Conservation (phyloP, 208 protist species). For the Borovskyia barvae region DNA sequence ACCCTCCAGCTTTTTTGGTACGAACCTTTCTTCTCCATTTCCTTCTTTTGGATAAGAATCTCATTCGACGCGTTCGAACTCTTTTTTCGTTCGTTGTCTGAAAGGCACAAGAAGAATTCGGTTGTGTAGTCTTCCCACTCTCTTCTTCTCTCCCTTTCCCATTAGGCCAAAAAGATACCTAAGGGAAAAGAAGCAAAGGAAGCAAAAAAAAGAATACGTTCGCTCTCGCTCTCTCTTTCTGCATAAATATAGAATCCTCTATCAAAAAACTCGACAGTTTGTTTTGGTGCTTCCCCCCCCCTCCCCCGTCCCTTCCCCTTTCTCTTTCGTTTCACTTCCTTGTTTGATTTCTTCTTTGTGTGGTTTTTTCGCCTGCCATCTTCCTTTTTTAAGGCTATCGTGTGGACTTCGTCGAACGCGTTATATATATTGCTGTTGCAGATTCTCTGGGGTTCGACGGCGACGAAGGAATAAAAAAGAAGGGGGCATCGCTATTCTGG, state of each 20-base stretch:
- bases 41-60: no score
- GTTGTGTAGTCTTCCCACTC: background rate
- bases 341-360: conserved; percentile 2
- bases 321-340: background rate
- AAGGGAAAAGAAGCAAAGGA: background rate
- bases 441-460: no score
- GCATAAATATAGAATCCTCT: no score
- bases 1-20: no score
- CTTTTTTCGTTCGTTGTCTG: no score
- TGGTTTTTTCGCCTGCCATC: conserved; percentile 5
- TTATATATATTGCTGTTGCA: conserved; percentile 4
- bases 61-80: no score
- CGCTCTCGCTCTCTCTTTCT: no score
- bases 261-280: conserved; percentile 1
- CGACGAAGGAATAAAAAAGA: no score
- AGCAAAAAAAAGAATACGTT: background rate
- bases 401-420: background rate
- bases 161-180: background rate
- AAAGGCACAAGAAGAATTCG: no score
- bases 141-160: background rate
- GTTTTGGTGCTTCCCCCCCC: conserved; percentile 4
- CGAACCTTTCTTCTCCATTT: no score
- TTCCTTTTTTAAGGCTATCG: conserved; percentile 1
- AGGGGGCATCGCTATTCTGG: no score
- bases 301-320: background rate